phyloP scores from a whole-genome alignment of 208 protist genomes.

The Trypanosoma theileri region DNA sequence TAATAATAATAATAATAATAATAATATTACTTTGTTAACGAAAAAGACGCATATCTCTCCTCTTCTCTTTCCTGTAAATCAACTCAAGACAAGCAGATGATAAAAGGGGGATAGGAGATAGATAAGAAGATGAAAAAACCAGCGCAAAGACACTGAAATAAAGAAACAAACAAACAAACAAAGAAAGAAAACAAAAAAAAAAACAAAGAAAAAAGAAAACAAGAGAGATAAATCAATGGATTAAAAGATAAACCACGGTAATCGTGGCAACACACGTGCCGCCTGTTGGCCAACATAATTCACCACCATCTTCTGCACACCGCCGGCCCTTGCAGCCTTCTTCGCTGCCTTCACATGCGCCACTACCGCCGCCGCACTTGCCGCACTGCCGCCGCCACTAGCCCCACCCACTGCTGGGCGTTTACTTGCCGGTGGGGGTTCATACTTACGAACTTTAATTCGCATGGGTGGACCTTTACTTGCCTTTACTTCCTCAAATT shows the following conservation, averaged over 20 bases:
- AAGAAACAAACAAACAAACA: not conserved
- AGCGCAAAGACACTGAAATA: not conserved
- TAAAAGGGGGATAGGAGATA: too few relatives aligned
- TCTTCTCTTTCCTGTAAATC: not conserved
- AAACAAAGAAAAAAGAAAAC: not conserved
- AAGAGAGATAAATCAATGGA: not conserved
- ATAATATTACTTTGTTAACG: too few relatives aligned
- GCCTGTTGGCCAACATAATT: conserved; percentile 53
- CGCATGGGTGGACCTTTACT: conserved; percentile 37
- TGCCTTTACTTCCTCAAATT: conserved; percentile 52
- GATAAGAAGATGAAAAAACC: too few relatives aligned
- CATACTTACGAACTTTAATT: conserved; percentile 57
- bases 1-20: too few relatives aligned
- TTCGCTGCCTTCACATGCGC: conserved; percentile 32
- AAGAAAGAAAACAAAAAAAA: not conserved
- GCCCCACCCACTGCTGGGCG: conserved; percentile 26
- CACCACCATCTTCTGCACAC: conserved; percentile 49
- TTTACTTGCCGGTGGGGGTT: conserved; percentile 56
- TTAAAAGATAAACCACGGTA: conserved; percentile 55
- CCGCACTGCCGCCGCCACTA: conserved; percentile 22
- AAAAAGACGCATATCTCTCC: not conserved
- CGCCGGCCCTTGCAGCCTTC: conserved; percentile 17
- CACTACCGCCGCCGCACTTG: conserved; percentile 23
- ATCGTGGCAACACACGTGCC: conserved; percentile 38
- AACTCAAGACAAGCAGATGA: not conserved